Base-by-base conservation (phyloP, 495 filamentous ascomycete genomes). In the Apodospora peruviana region DNA sequence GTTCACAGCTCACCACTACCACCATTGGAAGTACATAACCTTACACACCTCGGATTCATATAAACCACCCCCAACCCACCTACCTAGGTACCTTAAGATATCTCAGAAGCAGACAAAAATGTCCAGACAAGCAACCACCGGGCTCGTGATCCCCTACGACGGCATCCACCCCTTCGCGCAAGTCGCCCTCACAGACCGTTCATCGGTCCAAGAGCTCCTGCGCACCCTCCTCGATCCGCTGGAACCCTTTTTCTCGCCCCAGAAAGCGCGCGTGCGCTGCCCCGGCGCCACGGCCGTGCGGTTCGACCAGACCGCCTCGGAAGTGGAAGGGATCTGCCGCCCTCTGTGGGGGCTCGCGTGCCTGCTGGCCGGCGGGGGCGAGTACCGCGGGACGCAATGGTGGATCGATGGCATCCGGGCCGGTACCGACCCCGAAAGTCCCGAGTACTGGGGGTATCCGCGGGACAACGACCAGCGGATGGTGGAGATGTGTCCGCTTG, bases 401-500 rank as follows among this genome's bases (percentile, higher is more conserved):
- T 91, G 80, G 81, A 72, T 85, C 12, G 68, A 80, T 35, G 86
- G 87, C 11, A 71, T 90, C 35, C 77, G 75, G 35, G 74, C 79
- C 17, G 86, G 85, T 0, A 87, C 83, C 0, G 79, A 90, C 48
- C 83, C 83, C 1, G 67, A 75, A 34, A 72, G 71, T 51, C 68
- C 75, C 0, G 85, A 89, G 67, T 90, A 80, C 56, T 91, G 86
- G 85, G 85, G 85, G 4, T 77, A 77, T 32, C 81, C 84, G 45
- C 72, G 81, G 52, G 84, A 87, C 58, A 76, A 81, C 46, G 86
- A 90, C 53, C 85, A 90, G 71, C 71, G 86, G n/a, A 90, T 89
- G 85, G 86, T 89, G 17, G 87, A 89, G 61, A 87, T 88, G 77
- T 88, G 84, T 56, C 85, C 86, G 11, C 73, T 90, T 60, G 72